A percentile compares a stretch with the other conserved stretches of the same genome.
These are phyloP conservation scores for Aureobasidium sp. DNA, from an alignment of 2,329 filamentous ascomycete genomes.

Conservation along the genomic window DNA sequence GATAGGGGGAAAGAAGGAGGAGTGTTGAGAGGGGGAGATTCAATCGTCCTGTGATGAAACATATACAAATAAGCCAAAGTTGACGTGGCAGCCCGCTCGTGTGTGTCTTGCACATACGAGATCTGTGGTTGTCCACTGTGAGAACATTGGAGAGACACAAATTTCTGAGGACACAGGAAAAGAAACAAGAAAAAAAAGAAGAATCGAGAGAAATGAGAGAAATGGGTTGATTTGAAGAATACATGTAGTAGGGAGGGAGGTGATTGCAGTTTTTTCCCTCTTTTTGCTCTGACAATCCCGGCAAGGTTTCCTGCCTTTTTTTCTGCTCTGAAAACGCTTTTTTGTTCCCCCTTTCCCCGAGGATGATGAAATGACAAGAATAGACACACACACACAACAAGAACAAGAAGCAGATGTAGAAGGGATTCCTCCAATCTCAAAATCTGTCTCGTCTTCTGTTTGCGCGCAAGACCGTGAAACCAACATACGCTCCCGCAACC, in stretches of 20 bases:
- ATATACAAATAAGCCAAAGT: conserved; percentile 17
- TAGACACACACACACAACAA: not conserved
- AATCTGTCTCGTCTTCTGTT: conserved; percentile 42
- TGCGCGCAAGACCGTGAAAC: conserved; percentile 73
- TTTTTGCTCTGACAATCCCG: too few relatives aligned
- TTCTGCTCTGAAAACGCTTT: too few relatives aligned
- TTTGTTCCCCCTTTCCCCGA: too few relatives aligned
- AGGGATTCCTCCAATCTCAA: too few relatives aligned
- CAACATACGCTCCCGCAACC: conserved; percentile 68
- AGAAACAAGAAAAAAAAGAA: not conserved
- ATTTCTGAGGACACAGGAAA: conserved; percentile 15
- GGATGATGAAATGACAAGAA: not conserved
- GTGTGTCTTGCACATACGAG: not conserved
- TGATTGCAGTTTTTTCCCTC: too few relatives aligned
- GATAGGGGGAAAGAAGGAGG: not conserved
- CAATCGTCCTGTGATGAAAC: conserved; percentile 16
- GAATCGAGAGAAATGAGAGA: too few relatives aligned
- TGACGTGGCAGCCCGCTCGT: conserved; percentile 14
- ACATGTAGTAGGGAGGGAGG: not conserved
- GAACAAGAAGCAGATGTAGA: not conserved
- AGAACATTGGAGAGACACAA: conserved; percentile 17
- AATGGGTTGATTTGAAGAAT: not conserved
- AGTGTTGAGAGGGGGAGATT: not conserved
- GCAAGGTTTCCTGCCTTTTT: too few relatives aligned
- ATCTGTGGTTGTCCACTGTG: conserved; percentile 16